A percentile compares a stretch with the other conserved stretches of the same genome.
These are phyloP conservation scores for Vickermania spadyakhi DNA, from an alignment of 208 protist species.

Conservation along the genomic window DNA sequence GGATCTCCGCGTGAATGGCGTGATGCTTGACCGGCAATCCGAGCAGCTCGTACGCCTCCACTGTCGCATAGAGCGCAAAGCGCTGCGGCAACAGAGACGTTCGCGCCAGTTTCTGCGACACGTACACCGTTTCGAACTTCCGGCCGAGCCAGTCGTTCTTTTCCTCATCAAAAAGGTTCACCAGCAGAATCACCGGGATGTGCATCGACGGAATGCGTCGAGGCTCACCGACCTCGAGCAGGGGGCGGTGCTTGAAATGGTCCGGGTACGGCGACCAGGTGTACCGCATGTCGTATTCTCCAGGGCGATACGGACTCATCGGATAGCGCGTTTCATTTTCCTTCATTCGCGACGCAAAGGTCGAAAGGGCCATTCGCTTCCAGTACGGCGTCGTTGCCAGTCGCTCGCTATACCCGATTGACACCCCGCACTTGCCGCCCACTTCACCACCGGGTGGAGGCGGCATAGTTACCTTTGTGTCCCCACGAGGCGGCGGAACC, in stretches of 20 bases:
- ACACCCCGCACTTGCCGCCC: slow-evolving; percentile 74
- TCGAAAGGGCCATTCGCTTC: slow-evolving; percentile 86
- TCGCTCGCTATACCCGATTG: slow-evolving; percentile 76
- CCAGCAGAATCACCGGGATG: slow-evolving; percentile 81
- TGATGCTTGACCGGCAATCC: slow-evolving; percentile 74
- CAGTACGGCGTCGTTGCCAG: slow-evolving; percentile 76
- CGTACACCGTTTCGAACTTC: slow-evolving; percentile 84
- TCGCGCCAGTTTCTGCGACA: slow-evolving; percentile 44
- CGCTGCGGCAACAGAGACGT: slow-evolving; percentile 80
- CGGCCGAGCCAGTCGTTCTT: slow-evolving; percentile 59
- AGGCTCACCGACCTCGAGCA: slow-evolving; percentile 81
- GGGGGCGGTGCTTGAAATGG: slow-evolving; percentile 50
- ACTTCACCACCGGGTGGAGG: slow-evolving; percentile 80
- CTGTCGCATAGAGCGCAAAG: slow-evolving; percentile 83
- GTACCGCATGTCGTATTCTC: slow-evolving; percentile 86
- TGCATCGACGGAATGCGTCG: slow-evolving; percentile 54
- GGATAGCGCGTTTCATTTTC: slow-evolving; percentile 84
- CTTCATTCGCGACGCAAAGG: slow-evolving; percentile 63
- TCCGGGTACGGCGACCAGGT: slow-evolving; percentile 67
- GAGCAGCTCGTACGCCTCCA: slow-evolving; percentile 73
- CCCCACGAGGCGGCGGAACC: slow-evolving; percentile 71
- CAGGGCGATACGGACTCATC: slow-evolving; percentile 49
- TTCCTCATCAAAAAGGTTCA: slow-evolving; percentile 71
- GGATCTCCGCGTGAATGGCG: slow-evolving; percentile 71
- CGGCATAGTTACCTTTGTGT: slow-evolving; percentile 79